Evolutionary conservation across 495 filamentous ascomycete species (phyloP), one percentile per base, ranked within the genome.

Genomic region (Neurospora terricola): DNA sequence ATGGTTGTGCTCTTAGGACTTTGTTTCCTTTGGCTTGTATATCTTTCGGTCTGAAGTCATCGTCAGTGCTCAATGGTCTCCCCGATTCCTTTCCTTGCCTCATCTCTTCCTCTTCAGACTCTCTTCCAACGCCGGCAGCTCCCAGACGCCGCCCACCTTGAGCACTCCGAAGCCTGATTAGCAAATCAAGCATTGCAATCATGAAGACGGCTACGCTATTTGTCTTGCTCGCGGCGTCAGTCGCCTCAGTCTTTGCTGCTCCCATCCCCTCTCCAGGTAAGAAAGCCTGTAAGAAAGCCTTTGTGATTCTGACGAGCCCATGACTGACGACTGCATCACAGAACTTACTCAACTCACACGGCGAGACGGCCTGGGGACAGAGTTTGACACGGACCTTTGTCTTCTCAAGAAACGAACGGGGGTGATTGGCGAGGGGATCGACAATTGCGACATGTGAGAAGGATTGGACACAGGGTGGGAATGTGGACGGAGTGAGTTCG

Each of bases 311-410:
- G 6, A 66, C 2, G 54, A 30, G 27, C 54, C 7, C 7, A 8
- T 34, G 14, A 66, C 54, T 66, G 54, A 66, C 27, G 27, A 66
- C 3, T 34, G 12, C 5, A 12, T 5, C 6, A 16, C 27, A 66
- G 54, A 34, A 4, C 12, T 66, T 5, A 1, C 54, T 66, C 54
- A 66, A 36, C 7, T 14, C 5, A 66, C 27, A 18, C 54, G 54
- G 9, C 54, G 54, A 66, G 54, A 66, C 34, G 54, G 54, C 14
- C 54, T 3, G 6, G 54, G 70, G 38, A 71, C 38, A 45, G 70
- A 71, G 70, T 71, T 71, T 71, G 70, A 71, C 23, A 71, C 70
- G 1, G 70, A 71, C 42, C 70, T 71, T n/a, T 71, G 70, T 11
- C 38, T 71, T 21, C 70, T 71, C 38, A 71, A 71, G 3, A 71